phyloP scores from a whole-genome alignment of 768 basidiomycete genomes.

The Hortiboletus campestris region DNA sequence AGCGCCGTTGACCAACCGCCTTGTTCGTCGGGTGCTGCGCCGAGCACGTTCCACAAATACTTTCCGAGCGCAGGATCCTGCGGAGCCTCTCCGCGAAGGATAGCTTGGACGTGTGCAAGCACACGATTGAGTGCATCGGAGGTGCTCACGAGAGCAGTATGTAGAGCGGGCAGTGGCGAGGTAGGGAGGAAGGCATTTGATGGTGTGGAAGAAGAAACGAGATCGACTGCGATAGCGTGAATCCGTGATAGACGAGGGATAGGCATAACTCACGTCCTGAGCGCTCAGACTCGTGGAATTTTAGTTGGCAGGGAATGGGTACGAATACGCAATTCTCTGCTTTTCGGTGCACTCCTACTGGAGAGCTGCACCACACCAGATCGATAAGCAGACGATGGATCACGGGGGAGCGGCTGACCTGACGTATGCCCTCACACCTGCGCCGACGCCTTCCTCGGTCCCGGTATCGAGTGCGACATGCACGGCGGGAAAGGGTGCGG shows the following conservation, averaged over 20 bases:
- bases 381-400: constrained; percentile 9
- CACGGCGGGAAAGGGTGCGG: constrained; percentile 81
- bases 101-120: constrained; percentile 77
- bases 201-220: constrained; percentile 53
- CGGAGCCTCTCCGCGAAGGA: constrained; percentile 71
- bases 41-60: constrained; percentile 85
- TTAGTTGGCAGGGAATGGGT: constrained; percentile 85
- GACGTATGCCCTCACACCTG: constrained; percentile 85
- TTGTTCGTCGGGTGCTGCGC: constrained; percentile 70
- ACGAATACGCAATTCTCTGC: constrained; percentile 95
- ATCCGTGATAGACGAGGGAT: neutral
- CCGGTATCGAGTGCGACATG: constrained; percentile 91
- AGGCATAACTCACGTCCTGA: constrained; percentile 66
- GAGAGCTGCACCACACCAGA: constrained; percentile 52
- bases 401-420: constrained; percentile 48
- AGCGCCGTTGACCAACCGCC: constrained; percentile 72
- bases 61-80: constrained; percentile 86
- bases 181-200: constrained; percentile 37
- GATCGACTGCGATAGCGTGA: constrained; percentile 58
- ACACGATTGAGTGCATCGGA: constrained; percentile 82
- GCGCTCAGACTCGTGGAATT: constrained; percentile 79
- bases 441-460: constrained; percentile 54
- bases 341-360: constrained; percentile 84
- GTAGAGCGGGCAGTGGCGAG: constrained; percentile 56
- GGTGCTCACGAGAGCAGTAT: constrained; percentile 59